Base-by-base conservation (phyloP, 768 basidiomycete genomes). In the Calocybe indica region DNA sequence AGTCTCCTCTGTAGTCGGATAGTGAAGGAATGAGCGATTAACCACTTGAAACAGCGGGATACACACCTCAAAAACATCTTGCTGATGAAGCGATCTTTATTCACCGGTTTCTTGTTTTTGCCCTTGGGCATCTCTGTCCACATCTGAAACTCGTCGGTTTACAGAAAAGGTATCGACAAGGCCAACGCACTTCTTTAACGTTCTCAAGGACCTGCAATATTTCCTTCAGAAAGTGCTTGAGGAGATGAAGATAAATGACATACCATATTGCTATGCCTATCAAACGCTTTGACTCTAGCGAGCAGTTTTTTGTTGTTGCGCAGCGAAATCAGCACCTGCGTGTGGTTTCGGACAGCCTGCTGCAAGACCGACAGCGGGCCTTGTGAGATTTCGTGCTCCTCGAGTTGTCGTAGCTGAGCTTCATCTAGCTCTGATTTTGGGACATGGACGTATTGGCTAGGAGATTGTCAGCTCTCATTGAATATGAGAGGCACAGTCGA, bases 71-170 rank as follows among this genome's bases (percentile, higher is more conserved):
- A 70, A 69, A 95, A 98, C 92, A 99, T 95, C 72, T 98, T 99
- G 66, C 92, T 95, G 65, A 99, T 95, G 73, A 98, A 99, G 41
- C 96, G 80, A 69, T 98, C 96, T 70, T 98, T 98, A 75, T 98
- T 98, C 48, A 98, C 85, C 6, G 96, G 91, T 63, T 97, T 98
- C 74, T 96, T 97, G 63, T 92, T 92, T 72, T 98, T 98, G 36
- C 92, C 93, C 68, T 97, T 98, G 13, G 96, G 96, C 40, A 85
- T 67, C 66, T 99, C 96, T 14, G 94, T 97, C 96, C 96, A 98
- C 95, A 98, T 98, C 92, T 99, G 40, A 10, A 40, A 33, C 31
- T 22, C 22, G 22, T 22, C 2, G 22, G 22, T 22, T 4, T 2
- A 22, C 22, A 22, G 22, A 22, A 22, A 22, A 22, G 11, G 31